phyloP scores from a whole-genome alignment of 495 filamentous ascomycete genomes.

The Trichocladium uniseriatum region DNA sequence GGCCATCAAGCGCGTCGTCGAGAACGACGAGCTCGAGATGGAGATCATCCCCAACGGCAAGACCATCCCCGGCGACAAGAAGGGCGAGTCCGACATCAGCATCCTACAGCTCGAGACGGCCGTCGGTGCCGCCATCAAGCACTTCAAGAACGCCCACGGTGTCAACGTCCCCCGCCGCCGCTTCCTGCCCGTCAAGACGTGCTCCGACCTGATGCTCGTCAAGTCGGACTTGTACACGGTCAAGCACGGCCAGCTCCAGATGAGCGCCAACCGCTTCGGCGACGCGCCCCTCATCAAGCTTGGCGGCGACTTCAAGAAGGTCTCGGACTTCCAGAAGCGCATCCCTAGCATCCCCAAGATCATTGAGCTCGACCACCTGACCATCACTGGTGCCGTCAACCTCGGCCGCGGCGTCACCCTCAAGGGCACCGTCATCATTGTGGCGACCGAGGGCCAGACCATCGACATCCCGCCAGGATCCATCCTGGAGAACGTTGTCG shows the following conservation, averaged over 20 bases:
- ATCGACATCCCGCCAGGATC: slow-evolving; percentile 97
- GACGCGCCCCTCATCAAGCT: slow-evolving; percentile 99
- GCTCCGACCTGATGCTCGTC: slow-evolving; percentile 98
- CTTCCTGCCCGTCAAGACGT: slow-evolving; percentile 99
- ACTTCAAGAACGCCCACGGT: slow-evolving; percentile 97
- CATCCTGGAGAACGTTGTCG: slow-evolving; percentile 96
- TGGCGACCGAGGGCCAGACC: slow-evolving; percentile 93
- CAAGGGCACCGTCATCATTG: slow-evolving; percentile 99
- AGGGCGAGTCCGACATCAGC: slow-evolving; percentile 95
- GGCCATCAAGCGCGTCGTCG: slow-evolving; percentile 96
- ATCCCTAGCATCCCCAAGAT: slow-evolving; percentile 96
- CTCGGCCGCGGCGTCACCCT: slow-evolving; percentile 87
- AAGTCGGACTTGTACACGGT: slow-evolving; percentile 99
- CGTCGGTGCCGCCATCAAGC: slow-evolving; percentile 95
- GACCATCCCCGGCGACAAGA: slow-evolving; percentile 96
- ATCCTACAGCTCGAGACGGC: slow-evolving; percentile 98
- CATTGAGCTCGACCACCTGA: slow-evolving; percentile 94
- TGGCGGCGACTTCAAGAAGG: slow-evolving; percentile 99
- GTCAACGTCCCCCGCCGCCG: slow-evolving; percentile 96
- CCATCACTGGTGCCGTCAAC: slow-evolving; percentile 94
- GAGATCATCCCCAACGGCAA: slow-evolving; percentile 99
- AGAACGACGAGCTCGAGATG: slow-evolving; percentile 97
- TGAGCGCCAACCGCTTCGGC: slow-evolving; percentile 92
- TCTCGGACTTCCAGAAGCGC: slow-evolving; percentile 98
- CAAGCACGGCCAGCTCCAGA: slow-evolving; percentile 94